Evolutionary conservation across 164 flowering plant species (phyloP).

Genomic region (Magnolia kwangsiensis): DNA sequence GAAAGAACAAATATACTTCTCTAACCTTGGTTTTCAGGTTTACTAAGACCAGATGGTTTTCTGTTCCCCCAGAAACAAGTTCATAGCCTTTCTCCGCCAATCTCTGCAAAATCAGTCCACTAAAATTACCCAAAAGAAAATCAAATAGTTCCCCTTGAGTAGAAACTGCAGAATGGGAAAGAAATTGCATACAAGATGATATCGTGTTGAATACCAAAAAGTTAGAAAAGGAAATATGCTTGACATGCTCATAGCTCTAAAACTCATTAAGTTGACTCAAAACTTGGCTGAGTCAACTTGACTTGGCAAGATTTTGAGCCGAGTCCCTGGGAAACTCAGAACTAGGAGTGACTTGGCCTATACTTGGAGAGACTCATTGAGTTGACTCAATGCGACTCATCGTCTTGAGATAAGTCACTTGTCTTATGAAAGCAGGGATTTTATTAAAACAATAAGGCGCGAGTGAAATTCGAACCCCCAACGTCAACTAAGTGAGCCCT

Average conservation of each 20-base stretch:
- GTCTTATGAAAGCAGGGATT: no score
- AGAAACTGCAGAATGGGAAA: neutral
- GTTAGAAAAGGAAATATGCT: neutral
- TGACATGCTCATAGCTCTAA: neutral
- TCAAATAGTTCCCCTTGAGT: neutral
- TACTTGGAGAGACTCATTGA: no score
- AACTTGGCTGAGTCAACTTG: no score
- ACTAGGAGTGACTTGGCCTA: no score
- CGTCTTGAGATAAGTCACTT: no score
- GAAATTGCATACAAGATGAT: neutral
- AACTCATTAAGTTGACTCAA: no score
- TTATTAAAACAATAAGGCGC: no score
- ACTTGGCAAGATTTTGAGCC: no score
- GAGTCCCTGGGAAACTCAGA: no score
- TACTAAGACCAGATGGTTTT: constrained; percentile 91
- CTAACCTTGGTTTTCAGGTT: constrained; percentile 59
- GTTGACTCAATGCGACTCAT: no score
- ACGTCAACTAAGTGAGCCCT: no score
- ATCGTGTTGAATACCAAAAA: neutral
- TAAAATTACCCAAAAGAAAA: constrained; percentile 1
- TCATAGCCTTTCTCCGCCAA: constrained; percentile 67
- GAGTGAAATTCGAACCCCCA: no score
- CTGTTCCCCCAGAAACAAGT: constrained; percentile 98
- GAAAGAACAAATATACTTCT: neutral
- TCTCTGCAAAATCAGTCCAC: constrained; percentile 44